Base-by-base conservation (phyloP, 345 rosid species). In the Murraya koenigii region DNA sequence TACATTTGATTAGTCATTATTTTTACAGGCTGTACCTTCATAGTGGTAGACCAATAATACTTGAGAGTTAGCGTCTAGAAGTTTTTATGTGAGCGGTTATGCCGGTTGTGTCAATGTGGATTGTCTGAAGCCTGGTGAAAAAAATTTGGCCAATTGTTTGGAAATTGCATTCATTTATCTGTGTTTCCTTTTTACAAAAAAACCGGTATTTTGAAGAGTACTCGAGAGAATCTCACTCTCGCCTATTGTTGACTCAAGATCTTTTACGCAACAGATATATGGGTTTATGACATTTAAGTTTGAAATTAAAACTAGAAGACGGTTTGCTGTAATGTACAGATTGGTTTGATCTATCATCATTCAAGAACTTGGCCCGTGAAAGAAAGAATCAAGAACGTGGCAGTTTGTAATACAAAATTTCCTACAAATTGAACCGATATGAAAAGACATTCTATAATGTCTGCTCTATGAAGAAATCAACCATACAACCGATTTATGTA, bases 351-450 rank as follows among this genome's bases (percentile, higher is more conserved):
- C 25, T 13, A 19, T 30, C 5, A 3, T 38, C 1, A 25, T 8
- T 44, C 22, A 19, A 47, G 33, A n/a, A 36, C n/a, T 22, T 1
- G 41, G 2, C 32, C 38, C 23, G 8, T 17, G 15, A 26, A 39
- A 41, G 11, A 20, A 61, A 44, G 44, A 74, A 30, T 30, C 11
- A 41, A 74, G 20, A 26, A 56, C 71, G 6, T 7, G 23, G 19
- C 61, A 54, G 36, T 8, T 41, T 64, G 54, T 58, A 8, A 8
- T 76, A 36, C 80, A 67, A 66, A 71, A 54, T 28, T 59, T 52
- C 62, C 22, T 25, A 76, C 55, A 60, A 8, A 71, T 2, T 30
- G 22, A 35, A 19, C 58, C 5, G 64, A 20, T 19, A 14, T 30
- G 3, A 20, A 0, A 25, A 4, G 62, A 23, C 49, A 66, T 28